Evolutionary conservation across 2,329 filamentous ascomycete species (phyloP).

Genomic region (Aspergillus udagawae): DNA sequence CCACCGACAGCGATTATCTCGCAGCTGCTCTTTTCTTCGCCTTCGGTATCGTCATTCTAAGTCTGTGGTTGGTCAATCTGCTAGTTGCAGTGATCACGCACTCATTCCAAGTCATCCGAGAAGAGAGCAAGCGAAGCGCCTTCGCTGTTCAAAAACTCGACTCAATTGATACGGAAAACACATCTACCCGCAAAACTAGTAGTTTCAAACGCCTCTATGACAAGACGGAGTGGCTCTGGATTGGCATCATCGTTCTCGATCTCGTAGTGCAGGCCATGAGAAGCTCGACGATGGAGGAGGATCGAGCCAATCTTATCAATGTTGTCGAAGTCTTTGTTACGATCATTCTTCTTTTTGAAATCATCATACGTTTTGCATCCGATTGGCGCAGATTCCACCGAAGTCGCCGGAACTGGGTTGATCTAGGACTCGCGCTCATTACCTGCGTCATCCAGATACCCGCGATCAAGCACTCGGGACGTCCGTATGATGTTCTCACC

Average conservation of each 20-base stretch:
- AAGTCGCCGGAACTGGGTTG: constrained; percentile 71
- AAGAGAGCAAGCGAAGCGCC: constrained; percentile 90
- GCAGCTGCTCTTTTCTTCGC: constrained; percentile 74
- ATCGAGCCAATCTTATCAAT: constrained; percentile 62
- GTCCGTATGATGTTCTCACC: constrained; percentile 79
- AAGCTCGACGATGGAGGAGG: constrained; percentile 68
- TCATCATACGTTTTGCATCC: constrained; percentile 69
- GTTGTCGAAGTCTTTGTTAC: constrained; percentile 72
- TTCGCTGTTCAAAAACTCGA: constrained; percentile 73
- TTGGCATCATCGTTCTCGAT: constrained; percentile 72
- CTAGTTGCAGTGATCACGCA: constrained; percentile 95
- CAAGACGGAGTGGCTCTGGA: constrained; percentile 73
- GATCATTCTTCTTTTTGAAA: constrained; percentile 73
- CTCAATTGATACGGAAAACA: constrained; percentile 39
- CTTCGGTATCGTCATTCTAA: constrained; percentile 78
- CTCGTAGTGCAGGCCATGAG: constrained; percentile 74
- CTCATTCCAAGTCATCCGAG: constrained; percentile 95
- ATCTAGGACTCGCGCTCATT: constrained; percentile 72
- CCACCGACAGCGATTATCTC: constrained; percentile 86
- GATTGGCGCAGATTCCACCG: constrained; percentile 79
- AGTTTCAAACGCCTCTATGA: constrained; percentile 68
- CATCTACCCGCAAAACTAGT: constrained; percentile 28
- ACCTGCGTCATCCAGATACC: constrained; percentile 86
- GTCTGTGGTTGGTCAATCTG: constrained; percentile 94
- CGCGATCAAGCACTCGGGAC: constrained; percentile 66